Percentiles rank a stretch among this genome's conserved stretches.
Conservation (phyloP, 176 grass and related monocot species). For the Carex cristatella region DNA sequence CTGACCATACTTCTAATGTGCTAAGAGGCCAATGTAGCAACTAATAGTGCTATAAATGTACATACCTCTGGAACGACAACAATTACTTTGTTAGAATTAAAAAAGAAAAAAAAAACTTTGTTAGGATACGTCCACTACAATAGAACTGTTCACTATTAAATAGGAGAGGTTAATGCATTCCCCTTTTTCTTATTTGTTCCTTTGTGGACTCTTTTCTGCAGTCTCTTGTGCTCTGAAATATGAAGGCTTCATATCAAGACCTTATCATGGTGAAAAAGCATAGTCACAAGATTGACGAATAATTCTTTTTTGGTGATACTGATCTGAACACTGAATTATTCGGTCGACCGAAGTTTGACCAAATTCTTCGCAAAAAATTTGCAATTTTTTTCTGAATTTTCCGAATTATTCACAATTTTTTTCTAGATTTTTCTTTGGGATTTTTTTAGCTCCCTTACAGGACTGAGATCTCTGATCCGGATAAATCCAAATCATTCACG, state of each 20-base stretch:
- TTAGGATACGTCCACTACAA: conserved; percentile 14
- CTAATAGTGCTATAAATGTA: conserved; percentile 7
- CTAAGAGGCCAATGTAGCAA: neutral
- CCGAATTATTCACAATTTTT: too few species aligned
- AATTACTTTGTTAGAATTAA: conserved; percentile 4
- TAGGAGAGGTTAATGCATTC: neutral
- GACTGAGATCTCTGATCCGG: too few species aligned
- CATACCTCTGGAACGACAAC: neutral
- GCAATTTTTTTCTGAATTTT: too few species aligned
- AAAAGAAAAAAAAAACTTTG: neutral
- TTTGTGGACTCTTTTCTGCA: neutral
- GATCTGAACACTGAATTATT: too few species aligned
- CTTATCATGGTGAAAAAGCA: too few species aligned
- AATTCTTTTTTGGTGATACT: too few species aligned
- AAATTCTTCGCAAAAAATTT: too few species aligned
- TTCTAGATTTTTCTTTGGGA: too few species aligned
- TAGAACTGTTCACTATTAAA: conserved; percentile 11
- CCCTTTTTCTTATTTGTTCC: neutral
- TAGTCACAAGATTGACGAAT: too few species aligned
- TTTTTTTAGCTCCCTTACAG: too few species aligned
- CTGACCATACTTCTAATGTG: neutral
- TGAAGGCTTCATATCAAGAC: neutral
- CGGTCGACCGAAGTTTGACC: too few species aligned
- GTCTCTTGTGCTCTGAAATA: neutral
- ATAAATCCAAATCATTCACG: too few species aligned